A percentile compares a stretch with the other conserved stretches of the same genome.
Conservation (phyloP, 345 rosid genomes). For the Syzygium oleosum region DNA sequence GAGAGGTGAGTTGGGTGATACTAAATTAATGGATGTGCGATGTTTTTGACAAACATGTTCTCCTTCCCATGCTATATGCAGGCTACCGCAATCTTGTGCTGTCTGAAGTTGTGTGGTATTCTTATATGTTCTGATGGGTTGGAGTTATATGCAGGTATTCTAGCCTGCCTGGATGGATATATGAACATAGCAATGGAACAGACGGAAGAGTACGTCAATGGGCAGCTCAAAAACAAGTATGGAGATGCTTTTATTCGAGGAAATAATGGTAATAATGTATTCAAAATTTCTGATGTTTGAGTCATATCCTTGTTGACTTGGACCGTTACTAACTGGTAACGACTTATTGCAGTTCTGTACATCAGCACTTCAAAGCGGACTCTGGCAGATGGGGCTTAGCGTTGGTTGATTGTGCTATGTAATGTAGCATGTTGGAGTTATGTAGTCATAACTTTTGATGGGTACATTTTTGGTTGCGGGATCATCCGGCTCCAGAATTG, state of each 20-base stretch:
- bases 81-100: background rate
- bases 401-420: background rate
- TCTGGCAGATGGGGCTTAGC: conserved; percentile 71
- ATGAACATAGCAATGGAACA: conserved; percentile 93
- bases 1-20: background rate
- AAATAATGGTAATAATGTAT: conserved; percentile 50
- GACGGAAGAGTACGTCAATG: conserved; percentile 88
- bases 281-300: background rate
- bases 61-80: background rate
- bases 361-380: conserved; percentile 85
- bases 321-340: background rate
- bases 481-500: background rate
- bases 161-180: conserved; percentile 1
- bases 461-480: background rate
- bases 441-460: background rate
- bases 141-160: background rate
- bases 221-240: conserved; percentile 88
- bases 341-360: conserved; percentile 63
- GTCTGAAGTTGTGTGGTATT: background rate
- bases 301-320: background rate
- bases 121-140: background rate
- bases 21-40: background rate
- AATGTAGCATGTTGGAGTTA: background rate
- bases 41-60: background rate
- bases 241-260: conserved; percentile 98